Conservation (phyloP, 1,139 yeast species). For the Nakaseomyces bracarensis region DNA sequence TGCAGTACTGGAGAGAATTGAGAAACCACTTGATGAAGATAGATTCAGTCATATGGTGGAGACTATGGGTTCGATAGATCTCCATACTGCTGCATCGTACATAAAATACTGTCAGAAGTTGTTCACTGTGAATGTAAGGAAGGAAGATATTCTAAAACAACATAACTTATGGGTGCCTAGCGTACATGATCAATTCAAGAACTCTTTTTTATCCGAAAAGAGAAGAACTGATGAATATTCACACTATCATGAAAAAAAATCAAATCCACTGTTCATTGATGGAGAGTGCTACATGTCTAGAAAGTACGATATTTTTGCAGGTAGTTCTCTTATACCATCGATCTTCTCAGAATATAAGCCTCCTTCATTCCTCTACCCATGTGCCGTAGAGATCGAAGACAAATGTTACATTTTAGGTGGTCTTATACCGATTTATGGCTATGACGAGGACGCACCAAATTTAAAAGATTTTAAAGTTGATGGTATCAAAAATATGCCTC, state of each 20-base stretch:
- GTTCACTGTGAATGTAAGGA: slow-evolving; percentile 9
- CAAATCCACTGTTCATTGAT: slow-evolving; percentile 11
- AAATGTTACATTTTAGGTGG: slow-evolving; percentile 38
- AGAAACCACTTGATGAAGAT: slow-evolving; percentile 4
- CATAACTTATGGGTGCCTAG: slow-evolving; percentile 8
- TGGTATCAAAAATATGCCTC: slow-evolving; percentile 36
- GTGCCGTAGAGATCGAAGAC: slow-evolving; percentile 31
- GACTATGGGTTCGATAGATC: slow-evolving; percentile 4
- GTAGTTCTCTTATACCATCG: slow-evolving; percentile 26
- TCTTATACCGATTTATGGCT: slow-evolving; percentile 27
- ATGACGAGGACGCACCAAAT: slow-evolving; percentile 30
- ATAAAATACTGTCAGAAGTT: slow-evolving; percentile 12
- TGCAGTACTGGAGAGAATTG: neutral
- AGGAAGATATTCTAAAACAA: slow-evolving; percentile 10
- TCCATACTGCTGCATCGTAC: slow-evolving; percentile 9
- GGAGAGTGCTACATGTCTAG: slow-evolving; percentile 14
- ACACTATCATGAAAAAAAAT: slow-evolving; percentile 4
- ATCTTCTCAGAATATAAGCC: slow-evolving; percentile 31
- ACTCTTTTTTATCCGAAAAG: slow-evolving; percentile 1
- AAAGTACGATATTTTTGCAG: slow-evolving; percentile 13
- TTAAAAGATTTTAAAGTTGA: slow-evolving; percentile 32
- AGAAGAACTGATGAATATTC: neutral
- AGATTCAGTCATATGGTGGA: neutral
- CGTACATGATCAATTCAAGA: slow-evolving; percentile 1
- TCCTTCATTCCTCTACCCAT: slow-evolving; percentile 36